These are phyloP conservation scores for Cucurbita argyrosperma DNA, from an alignment of 306 rosid species.

Conservation along the genomic window DNA sequence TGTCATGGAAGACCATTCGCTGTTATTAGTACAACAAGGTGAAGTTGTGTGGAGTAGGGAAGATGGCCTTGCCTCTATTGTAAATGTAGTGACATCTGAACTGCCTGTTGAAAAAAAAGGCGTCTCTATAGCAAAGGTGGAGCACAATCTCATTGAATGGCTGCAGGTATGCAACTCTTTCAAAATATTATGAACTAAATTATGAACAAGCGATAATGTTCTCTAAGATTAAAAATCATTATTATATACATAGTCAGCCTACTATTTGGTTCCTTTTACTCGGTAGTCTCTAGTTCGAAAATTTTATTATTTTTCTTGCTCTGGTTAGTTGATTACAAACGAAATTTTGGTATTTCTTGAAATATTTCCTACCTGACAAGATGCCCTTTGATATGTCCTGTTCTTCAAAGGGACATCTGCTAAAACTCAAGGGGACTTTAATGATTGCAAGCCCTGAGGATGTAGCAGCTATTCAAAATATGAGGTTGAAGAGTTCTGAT, in stretches of 20 bases:
- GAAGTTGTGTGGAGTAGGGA: slow-evolving; percentile 94
- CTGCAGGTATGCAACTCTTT: slow-evolving; percentile 46
- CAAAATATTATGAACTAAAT: background rate
- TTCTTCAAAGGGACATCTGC: slow-evolving; percentile 60
- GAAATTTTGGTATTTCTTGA: slow-evolving; percentile 1
- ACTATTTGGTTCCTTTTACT: background rate
- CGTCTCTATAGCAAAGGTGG: slow-evolving; percentile 84
- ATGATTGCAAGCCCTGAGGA: slow-evolving; percentile 93
- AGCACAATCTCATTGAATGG: slow-evolving; percentile 90
- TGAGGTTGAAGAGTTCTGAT: slow-evolving; percentile 73
- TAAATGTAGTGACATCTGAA: slow-evolving; percentile 71
- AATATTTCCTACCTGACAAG: slow-evolving; percentile 15
- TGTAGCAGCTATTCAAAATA: slow-evolving; percentile 66
- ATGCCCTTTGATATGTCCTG: slow-evolving; percentile 11
- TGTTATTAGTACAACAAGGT: slow-evolving; percentile 82
- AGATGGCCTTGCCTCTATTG: slow-evolving; percentile 93
- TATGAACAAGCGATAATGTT: background rate
- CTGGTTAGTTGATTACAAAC: background rate
- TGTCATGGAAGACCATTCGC: slow-evolving; percentile 94
- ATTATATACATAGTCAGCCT: background rate
- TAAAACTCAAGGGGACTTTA: slow-evolving; percentile 91
- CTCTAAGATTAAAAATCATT: background rate
- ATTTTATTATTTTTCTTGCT: background rate
- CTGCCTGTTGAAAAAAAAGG: slow-evolving; percentile 79
- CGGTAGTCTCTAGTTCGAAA: background rate